Percentiles rank a stretch among this genome's conserved stretches.
These are phyloP conservation scores for Ophiostoma australiae DNA, from an alignment of 2,329 filamentous ascomycete species.

Conservation along the genomic window DNA sequence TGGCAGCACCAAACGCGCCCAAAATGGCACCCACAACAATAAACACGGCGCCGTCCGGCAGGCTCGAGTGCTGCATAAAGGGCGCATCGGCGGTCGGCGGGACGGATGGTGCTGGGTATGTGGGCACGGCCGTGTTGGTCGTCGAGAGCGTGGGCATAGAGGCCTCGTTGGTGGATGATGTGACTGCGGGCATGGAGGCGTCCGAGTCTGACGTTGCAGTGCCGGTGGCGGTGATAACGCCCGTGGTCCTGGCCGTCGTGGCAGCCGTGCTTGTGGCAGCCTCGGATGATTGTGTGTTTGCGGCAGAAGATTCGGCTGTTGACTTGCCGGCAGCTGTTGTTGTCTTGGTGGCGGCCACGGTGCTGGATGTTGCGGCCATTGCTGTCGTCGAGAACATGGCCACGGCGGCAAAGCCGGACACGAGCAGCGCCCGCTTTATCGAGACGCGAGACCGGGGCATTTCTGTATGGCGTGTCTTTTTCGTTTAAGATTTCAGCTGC, in stretches of 20 bases:
- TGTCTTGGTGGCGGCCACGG: conserved; percentile 19
- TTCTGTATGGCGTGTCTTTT: not conserved
- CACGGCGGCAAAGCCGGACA: conserved; percentile 31
- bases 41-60: conserved; percentile 92
- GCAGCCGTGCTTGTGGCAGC: conserved; percentile 26
- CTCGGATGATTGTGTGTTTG: conserved; percentile 1
- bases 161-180: conserved; percentile 26
- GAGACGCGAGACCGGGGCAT: conserved; percentile 33
- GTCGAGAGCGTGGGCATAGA: conserved; percentile 42
- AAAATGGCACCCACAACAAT: conserved; percentile 88
- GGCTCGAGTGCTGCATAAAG: conserved; percentile 80
- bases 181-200: conserved; percentile 27
- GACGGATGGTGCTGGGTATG: conserved; percentile 68
- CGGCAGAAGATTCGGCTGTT: conserved; percentile 20
- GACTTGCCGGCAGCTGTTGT: conserved; percentile 15
- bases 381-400: conserved; percentile 30
- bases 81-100: conserved; percentile 80
- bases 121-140: conserved; percentile 39
- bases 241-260: conserved; percentile 20
- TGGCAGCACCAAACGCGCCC: conserved; percentile 72
- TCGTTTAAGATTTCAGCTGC: not conserved
- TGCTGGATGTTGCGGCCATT: conserved; percentile 29
- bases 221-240: conserved; percentile 17
- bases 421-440: conserved; percentile 35
- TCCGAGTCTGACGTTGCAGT: not conserved